Conservation (phyloP, 352 stramenopile species). For the Albugo candida region DNA sequence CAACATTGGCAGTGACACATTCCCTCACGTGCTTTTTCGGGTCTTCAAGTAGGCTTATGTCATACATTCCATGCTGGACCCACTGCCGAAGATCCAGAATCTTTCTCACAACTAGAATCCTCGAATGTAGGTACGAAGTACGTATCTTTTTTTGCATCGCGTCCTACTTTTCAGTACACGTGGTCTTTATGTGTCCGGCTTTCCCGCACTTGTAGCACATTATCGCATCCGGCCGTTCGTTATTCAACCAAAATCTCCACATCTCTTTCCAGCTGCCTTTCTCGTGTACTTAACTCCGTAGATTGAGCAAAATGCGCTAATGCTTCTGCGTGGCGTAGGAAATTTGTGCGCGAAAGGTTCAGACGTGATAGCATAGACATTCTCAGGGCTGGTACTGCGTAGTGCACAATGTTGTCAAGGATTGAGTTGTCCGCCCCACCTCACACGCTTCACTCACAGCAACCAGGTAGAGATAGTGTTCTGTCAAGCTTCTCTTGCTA, state of each 20-base stretch:
- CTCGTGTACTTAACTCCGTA: no score
- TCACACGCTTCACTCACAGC: no score
- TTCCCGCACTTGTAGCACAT: no score
- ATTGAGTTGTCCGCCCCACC: neutral
- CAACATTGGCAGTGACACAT: neutral
- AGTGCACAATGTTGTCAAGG: neutral
- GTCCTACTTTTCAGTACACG: neutral
- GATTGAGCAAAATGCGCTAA: neutral
- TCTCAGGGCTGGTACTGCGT: neutral
- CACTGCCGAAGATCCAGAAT: neutral
- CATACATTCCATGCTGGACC: neutral
- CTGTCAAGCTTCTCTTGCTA: no score
- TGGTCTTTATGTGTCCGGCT: neutral
- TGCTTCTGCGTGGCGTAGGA: neutral
- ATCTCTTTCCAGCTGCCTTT: neutral
- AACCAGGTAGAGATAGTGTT: no score
- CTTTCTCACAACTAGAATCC: neutral
- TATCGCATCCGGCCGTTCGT: neutral
- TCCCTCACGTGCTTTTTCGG: neutral
- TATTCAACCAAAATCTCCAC: neutral
- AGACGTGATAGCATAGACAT: neutral
- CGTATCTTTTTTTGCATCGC: neutral
- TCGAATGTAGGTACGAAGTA: neutral
- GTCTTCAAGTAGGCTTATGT: neutral
- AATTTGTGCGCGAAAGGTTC: neutral